A percentile compares a stretch with the other conserved stretches of the same genome.
phyloP scores from a whole-genome alignment of 2,329 filamentous ascomycete species.

The Trichoderma sp. region DNA sequence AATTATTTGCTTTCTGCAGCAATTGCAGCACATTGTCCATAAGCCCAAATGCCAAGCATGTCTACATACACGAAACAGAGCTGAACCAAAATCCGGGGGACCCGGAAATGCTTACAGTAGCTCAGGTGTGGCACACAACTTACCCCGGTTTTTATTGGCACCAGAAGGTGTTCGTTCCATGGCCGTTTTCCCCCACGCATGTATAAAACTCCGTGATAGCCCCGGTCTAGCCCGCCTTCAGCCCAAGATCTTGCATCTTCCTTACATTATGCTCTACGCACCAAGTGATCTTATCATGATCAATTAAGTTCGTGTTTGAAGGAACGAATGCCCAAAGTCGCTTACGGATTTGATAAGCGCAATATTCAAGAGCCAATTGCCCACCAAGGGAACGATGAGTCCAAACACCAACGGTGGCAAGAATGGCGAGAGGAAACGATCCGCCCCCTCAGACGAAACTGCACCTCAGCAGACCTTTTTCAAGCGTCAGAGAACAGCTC shows the following conservation, averaged over 20 bases:
- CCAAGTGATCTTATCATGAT: neutral
- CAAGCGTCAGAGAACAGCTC: slow-evolving; percentile 5
- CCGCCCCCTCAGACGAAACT: neutral
- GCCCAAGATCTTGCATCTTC: neutral
- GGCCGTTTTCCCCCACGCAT: neutral
- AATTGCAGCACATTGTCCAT: neutral
- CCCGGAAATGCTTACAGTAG: neutral
- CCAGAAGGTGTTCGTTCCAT: neutral
- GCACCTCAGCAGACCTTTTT: neutral
- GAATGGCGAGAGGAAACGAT: slow-evolving; percentile 1
- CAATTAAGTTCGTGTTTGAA: neutral
- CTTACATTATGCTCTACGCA: neutral
- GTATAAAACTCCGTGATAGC: slow-evolving; percentile 4
- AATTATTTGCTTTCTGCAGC: neutral
- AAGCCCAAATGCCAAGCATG: neutral
- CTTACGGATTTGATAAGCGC: neutral
- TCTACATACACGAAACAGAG: neutral
- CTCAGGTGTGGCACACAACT: neutral
- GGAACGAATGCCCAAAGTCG: neutral
- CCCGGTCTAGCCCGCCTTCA: neutral
- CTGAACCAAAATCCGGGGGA: neutral
- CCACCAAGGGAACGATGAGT: neutral
- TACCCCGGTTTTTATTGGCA: neutral
- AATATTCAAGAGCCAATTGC: neutral
- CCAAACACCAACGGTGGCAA: neutral